phyloP scores from a whole-genome alignment of 805 yeast species.

The Teunomyces gatunensis region DNA sequence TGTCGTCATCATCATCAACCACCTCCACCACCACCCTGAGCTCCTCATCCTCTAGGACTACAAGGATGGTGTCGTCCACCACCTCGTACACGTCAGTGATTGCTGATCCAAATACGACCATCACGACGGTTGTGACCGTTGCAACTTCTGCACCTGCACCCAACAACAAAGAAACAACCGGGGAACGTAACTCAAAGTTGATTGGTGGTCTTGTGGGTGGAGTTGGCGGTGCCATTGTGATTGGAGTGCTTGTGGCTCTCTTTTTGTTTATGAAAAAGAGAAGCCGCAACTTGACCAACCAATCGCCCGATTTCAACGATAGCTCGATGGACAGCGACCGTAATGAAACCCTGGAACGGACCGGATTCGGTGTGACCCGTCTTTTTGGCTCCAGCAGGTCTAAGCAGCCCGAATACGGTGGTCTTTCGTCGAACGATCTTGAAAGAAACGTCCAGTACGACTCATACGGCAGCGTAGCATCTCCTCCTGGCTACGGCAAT shows the following conservation, averaged over 20 bases:
- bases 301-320: conserved; percentile 44
- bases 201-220: conserved; percentile 48
- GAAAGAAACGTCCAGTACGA: conserved; percentile 19
- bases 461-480: conserved; percentile 11
- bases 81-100: conserved; percentile 19
- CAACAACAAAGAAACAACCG: conserved; percentile 8
- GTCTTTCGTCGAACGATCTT: conserved; percentile 16
- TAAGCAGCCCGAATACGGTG: background rate
- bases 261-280: conserved; percentile 35
- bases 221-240: conserved; percentile 43
- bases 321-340: conserved; percentile 19
- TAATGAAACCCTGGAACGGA: conserved; percentile 10
- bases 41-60: conserved; percentile 5
- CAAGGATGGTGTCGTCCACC: conserved; percentile 5
- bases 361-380: conserved; percentile 26
- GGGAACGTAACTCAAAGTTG: conserved; percentile 29
- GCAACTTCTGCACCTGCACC: conserved; percentile 30
- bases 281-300: conserved; percentile 32
- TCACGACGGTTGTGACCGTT: conserved; percentile 38
- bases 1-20: conserved; percentile 1
- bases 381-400: conserved; percentile 24
- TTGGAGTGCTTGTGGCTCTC: conserved; percentile 35
- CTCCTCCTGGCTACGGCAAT: conserved; percentile 5
- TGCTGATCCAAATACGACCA: conserved; percentile 32
- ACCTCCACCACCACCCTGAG: conserved; percentile 11